Conservation (phyloP, 768 basidiomycete genomes). For the Pholiota conissans region DNA sequence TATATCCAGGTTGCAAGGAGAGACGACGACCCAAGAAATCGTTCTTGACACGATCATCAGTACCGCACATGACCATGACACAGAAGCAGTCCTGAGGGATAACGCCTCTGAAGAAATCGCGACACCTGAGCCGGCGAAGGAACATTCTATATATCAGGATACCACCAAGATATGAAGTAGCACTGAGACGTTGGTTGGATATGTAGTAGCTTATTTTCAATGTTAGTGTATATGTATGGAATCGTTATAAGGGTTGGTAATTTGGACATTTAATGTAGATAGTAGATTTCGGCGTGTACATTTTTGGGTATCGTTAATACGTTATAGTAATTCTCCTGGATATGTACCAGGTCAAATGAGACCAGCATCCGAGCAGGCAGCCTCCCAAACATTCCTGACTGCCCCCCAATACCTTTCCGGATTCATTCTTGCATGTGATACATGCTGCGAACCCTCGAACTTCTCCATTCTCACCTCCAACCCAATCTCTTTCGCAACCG, state of each 20-base stretch:
- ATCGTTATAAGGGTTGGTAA: not conserved
- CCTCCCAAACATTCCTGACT: slow-evolving; percentile 35
- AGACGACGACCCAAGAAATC: not conserved
- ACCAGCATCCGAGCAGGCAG: not conserved
- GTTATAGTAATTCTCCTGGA: too few relatives aligned
- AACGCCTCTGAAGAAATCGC: not conserved
- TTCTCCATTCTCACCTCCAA: slow-evolving; percentile 31
- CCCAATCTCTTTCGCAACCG: slow-evolving; percentile 29
- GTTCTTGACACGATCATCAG: slow-evolving; percentile 1
- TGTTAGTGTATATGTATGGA: not conserved
- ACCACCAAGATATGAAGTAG: not conserved
- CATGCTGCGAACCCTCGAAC: slow-evolving; percentile 45
- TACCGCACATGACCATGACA: not conserved
- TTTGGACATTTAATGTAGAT: not conserved
- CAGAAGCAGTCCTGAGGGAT: not conserved
- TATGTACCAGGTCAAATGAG: too few relatives aligned
- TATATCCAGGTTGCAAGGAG: not conserved
- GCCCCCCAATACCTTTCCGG: slow-evolving; percentile 46
- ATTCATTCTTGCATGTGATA: slow-evolving; percentile 43
- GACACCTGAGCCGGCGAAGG: not conserved
- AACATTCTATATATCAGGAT: not conserved
- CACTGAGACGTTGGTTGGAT: not conserved
- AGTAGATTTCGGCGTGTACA: too few relatives aligned
- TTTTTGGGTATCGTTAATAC: too few relatives aligned
- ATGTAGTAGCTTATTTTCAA: not conserved